These are phyloP conservation scores for Curvularia spicifera DNA, from an alignment of 2,329 filamentous ascomycete genomes.

Conservation along the genomic window DNA sequence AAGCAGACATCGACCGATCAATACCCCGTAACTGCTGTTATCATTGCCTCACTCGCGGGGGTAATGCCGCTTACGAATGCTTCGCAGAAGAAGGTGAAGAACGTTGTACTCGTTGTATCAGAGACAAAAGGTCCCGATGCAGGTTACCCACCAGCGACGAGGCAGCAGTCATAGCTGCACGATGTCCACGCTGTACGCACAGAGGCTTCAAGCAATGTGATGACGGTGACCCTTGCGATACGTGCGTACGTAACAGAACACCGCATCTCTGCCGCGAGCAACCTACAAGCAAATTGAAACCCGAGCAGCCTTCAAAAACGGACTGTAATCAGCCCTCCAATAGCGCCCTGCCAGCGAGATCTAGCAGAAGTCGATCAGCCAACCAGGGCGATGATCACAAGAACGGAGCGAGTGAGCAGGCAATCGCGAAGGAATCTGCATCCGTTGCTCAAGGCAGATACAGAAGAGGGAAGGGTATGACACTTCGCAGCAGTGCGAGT, in stretches of 20 bases:
- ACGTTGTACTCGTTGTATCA: constrained; percentile 13
- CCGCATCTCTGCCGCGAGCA: constrained; percentile 3
- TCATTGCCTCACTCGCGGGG: constrained; percentile 24
- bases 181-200: neutral
- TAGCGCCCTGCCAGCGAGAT: neutral
- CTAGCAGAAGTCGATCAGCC: neutral
- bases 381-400: neutral
- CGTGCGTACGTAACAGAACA: constrained; percentile 3
- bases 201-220: neutral
- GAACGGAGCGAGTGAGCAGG: neutral
- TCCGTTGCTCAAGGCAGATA: neutral
- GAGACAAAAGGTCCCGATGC: constrained; percentile 17
- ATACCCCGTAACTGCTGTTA: constrained; percentile 21
- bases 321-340: neutral
- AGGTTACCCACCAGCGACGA: constrained; percentile 15
- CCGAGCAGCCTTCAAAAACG: neutral
- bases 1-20: neutral
- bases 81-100: constrained; percentile 14
- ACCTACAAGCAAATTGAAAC: neutral
- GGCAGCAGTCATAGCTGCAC: neutral
- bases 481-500: neutral
- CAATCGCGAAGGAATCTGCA: neutral
- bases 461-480: neutral
- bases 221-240: neutral
- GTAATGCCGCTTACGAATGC: constrained; percentile 25